These are phyloP conservation scores for Ceratocystis huliohia DNA, from an alignment of 2,329 filamentous ascomycete genomes.

Conservation along the genomic window DNA sequence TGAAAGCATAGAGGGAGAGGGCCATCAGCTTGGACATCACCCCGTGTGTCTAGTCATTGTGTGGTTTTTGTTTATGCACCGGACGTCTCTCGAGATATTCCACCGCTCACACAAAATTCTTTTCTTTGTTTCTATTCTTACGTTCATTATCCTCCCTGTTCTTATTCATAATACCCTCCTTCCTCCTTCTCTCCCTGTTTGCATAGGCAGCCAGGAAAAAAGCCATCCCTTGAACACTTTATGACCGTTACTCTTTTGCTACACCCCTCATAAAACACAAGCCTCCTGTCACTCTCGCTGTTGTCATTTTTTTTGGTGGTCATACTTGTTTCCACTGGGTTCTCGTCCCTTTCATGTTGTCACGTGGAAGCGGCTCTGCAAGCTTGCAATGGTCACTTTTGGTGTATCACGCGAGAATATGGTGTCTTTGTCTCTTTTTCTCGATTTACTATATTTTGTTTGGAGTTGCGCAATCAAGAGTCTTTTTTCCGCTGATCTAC, in stretches of 20 bases:
- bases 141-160: constrained; percentile 12
- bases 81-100: constrained; percentile 6
- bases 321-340: neutral
- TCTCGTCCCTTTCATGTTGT: constrained; percentile 10
- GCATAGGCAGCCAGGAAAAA: constrained; percentile 2
- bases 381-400: constrained; percentile 6
- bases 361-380: neutral
- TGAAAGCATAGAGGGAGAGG: neutral
- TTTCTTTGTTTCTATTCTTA: constrained; percentile 19
- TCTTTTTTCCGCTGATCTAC: constrained; percentile 4
- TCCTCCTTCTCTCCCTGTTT: neutral
- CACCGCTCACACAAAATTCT: neutral
- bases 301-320: neutral
- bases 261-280: neutral
- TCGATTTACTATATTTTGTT: neutral
- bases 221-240: neutral
- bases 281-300: neutral
- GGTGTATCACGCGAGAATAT: neutral
- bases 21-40: too few species aligned
- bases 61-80: neutral
- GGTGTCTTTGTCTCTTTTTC: neutral
- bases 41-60: constrained; percentile 1
- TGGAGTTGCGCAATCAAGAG: neutral
- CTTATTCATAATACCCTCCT: constrained; percentile 19
- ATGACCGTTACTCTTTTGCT: neutral